Evolutionary conservation across 345 rosid species (phyloP), one percentile per base, ranked within the genome.

Genomic region (Passiflora organensis): DNA sequence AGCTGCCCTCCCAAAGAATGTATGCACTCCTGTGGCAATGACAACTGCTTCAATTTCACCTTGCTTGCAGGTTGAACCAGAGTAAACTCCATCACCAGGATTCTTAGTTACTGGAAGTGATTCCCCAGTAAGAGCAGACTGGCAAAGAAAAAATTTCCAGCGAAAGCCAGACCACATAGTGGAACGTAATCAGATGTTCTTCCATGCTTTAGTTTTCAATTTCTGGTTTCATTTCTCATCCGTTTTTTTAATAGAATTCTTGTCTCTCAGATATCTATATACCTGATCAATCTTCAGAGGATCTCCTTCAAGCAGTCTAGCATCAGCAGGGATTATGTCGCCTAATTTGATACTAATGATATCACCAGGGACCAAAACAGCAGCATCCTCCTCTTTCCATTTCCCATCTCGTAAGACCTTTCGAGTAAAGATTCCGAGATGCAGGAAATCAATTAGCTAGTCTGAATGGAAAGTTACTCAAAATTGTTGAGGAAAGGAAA

Each of bases 251-350:
- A n/a, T n/a, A n/a, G n/a, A n/a, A n/a, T n/a, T n/a, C n/a, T n/a
- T n/a, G n/a, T n/a, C n/a, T n/a, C n/a, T 28, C 8, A 8, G 8
- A 28, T 28, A 28, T 3, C 34, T 28, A 2, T 28, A 50, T 65
- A 75, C 84, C 76, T 72, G 88, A 46, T 85, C 88, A 32, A 85
- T 76, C 67, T 82, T 85, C 32, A 82, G 60, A 47, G 93, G 87
- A 62, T 87, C 93, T 46, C 96, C 96, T 68, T 78, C 85, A 10
- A 85, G 70, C 43, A 87, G 82, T 45, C 86, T 82, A 18, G 84
- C 90, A 75, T 82, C 84, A 18, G 93, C 87, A 0, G 93, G 93
- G 47, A 82, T 72, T 45, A 82, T 84, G 47, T 79, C 82, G 18
- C 89, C 89, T 34, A 60, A 65, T 48, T 77, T 77, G 48, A 77